These are phyloP conservation scores for Rhododendron kiyosumense DNA, from an alignment of 148 eudicot genomes.

Conservation along the genomic window DNA sequence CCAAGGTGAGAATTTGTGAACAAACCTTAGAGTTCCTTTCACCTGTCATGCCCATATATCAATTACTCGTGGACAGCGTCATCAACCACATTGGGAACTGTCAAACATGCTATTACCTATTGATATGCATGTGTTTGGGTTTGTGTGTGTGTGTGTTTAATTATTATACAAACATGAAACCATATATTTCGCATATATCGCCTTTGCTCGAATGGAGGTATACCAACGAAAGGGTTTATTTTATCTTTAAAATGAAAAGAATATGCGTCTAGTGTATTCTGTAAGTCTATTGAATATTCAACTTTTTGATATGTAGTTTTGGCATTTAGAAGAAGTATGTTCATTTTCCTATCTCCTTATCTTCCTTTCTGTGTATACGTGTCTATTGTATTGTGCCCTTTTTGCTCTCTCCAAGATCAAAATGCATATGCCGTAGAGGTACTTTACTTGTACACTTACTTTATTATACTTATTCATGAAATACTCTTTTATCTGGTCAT, in stretches of 20 bases:
- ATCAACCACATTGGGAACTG: neutral
- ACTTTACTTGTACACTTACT: neutral
- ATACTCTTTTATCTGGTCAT: neutral
- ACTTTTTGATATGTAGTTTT: neutral
- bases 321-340: neutral
- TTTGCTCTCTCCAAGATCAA: neutral
- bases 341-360: neutral
- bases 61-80: neutral
- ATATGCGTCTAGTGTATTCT: neutral
- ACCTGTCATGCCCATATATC: neutral
- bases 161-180: neutral
- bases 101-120: neutral
- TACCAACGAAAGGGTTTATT: neutral
- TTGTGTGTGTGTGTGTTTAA: neutral
- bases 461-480: neutral
- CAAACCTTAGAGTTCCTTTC: neutral
- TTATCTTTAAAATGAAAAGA: neutral
- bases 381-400: too few relatives aligned
- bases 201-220: neutral
- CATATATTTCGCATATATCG: neutral
- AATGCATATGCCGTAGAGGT: neutral
- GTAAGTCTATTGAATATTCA: neutral
- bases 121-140: neutral
- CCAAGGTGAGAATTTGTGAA: neutral
- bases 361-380: neutral